Conservation (phyloP, 148 eudicot species). For the Pharnaceum exiguum region DNA sequence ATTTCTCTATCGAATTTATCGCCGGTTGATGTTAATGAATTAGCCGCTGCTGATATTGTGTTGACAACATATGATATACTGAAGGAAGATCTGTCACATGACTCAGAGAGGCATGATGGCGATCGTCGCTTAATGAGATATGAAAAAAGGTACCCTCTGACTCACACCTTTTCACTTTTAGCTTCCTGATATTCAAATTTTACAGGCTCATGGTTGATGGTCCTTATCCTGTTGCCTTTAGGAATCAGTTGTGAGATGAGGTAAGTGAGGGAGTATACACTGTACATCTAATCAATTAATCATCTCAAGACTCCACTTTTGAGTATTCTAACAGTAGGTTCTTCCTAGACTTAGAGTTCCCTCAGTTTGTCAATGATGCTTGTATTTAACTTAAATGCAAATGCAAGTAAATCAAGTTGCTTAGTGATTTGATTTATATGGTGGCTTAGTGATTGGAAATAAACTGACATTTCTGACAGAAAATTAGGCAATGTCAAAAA, state of each 20-base stretch:
- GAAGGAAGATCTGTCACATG: slow-evolving; percentile 87
- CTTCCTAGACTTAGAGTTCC: too few relatives aligned
- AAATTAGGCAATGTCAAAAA: too few relatives aligned
- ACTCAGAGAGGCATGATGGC: slow-evolving; percentile 92
- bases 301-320: too few relatives aligned
- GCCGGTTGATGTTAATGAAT: slow-evolving; percentile 43
- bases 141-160: slow-evolving; percentile 63
- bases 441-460: too few relatives aligned
- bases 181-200: background rate
- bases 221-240: background rate
- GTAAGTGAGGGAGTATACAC: too few relatives aligned
- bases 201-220: background rate
- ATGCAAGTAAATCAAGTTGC: too few relatives aligned
- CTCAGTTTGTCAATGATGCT: too few relatives aligned
- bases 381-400: too few relatives aligned
- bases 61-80: slow-evolving; percentile 91
- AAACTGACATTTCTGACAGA: too few relatives aligned
- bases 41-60: slow-evolving; percentile 77
- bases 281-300: too few relatives aligned
- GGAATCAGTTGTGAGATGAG: background rate
- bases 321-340: too few relatives aligned
- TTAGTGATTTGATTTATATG: too few relatives aligned
- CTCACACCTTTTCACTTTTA: background rate
- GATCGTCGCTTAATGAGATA: slow-evolving; percentile 88
- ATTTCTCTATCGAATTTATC: slow-evolving; percentile 44